Evolutionary conservation across 2,329 filamentous ascomycete species (phyloP), one percentile per base, ranked within the genome.

Genomic region (Monosporascus sp.): DNA sequence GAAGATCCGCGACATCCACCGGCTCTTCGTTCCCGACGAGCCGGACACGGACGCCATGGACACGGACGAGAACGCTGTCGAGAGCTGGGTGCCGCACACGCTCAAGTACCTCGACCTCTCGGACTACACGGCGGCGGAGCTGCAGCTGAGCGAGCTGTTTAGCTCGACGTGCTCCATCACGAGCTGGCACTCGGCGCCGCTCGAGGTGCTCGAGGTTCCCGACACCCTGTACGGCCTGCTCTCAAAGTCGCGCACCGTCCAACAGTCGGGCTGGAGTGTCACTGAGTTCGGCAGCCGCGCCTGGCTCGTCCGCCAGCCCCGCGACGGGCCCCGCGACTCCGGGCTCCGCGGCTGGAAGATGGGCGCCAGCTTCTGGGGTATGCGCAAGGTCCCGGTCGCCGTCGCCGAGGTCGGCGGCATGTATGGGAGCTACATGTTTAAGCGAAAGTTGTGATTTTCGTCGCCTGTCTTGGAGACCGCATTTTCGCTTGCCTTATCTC

Each of bases 351-450:
- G 74, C 62, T 94, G 89, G 89, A 94, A 94, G 75, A 88, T 90
- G 86, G 89, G 89, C 34, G 89, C 89, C 48, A 82, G 83, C 61
- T 89, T 84, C 73, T 93, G 89, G 89, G 89, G 89, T 38, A 91
- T 91, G 84, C 80, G 88, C 57, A 94, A 97, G 74, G 80, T 97
- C 42, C 95, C 93, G n/a, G 86, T 97, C 60, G 90, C 89, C 25
- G 83, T 85, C 65, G 90, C 92, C 50, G 93, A 97, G 69, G 88
- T 97, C 25, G 94, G 96, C 62, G 90, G 90, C 57, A 95, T 96
- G 66, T 97, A 97, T 66, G 94, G 94, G 22, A 80, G 75, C 24
- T 84, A 80, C 63, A 84, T 84, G 81, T 84, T 84, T 70, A 80
- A 80, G 63, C 72, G 80, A 60, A 78, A 79, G 64, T 68, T 84